Base-by-base conservation (phyloP, 2,329 filamentous ascomycete species). In the Clonostachys chloroleuca region DNA sequence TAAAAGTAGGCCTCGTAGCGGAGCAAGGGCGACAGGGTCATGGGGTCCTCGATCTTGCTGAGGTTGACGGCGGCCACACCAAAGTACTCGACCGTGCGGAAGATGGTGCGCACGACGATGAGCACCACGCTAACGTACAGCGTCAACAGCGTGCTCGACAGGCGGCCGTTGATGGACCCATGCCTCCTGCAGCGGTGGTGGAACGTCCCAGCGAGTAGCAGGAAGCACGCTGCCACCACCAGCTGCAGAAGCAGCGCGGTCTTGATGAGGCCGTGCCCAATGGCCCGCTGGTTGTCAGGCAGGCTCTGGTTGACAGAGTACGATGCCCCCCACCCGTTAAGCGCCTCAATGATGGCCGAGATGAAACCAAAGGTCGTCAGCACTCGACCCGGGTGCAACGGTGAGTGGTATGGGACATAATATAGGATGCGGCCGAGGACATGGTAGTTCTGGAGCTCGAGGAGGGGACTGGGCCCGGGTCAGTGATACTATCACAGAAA, bases 361-460 rank as follows among this genome's bases (percentile, higher is more conserved):
- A 78, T 52, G 34, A 63, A 64, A 13, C 67, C 69, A 50, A 78
- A 78, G 3, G 67, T 73, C 6, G 66, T 67, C 14, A 77, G 54
- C 14, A 76, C 70, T 24, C 67, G 61, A 18, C 67, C 64, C 0
- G 74, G 72, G 37, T 73, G 64, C 34, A 78, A 59, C 0, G 80
- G 80, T 0, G 80, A 71, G 48, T 78, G 70, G 56, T 83, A 79
- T 0, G 81, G 81, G 4, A 81, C 69, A 43, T 61, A 78, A 59
- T 78, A 78, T 17, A 86, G 68, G 12, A 82, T 68, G 5, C 80
- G 74, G 3, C 76, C 76, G 20, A 86, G 73, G 47, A 83, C 73
- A 54, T 81, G 74, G 60, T 84, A 85, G 56, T 84, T 83, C 47
- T 78, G 73, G 4, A 81, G 69, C 45, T 81, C 80, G 39, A 83